Evolutionary conservation across 2,329 filamentous ascomycete species (phyloP).

Genomic region (Pseudogymnoascus sp.): DNA sequence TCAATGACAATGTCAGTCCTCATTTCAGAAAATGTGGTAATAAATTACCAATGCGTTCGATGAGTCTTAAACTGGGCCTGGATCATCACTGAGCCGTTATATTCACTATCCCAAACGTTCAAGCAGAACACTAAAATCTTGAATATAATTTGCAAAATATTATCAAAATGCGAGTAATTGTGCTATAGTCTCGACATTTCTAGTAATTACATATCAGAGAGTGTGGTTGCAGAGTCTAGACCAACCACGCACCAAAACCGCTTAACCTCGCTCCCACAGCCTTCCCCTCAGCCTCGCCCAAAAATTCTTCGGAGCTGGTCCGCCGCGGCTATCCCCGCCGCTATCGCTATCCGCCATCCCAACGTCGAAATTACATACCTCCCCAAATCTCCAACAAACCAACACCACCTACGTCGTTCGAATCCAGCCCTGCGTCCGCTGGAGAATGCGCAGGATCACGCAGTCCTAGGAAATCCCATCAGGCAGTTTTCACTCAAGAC

Average conservation of each 20-base stretch:
- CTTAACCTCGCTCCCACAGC: background rate
- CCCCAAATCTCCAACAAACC: background rate
- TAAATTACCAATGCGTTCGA: background rate
- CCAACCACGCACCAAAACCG: background rate
- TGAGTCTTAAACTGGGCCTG: background rate
- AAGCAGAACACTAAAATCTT: background rate
- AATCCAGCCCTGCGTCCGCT: background rate
- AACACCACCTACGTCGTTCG: background rate
- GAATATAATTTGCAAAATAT: background rate
- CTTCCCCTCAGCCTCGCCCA: background rate
- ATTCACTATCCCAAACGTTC: background rate
- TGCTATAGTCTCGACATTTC: background rate
- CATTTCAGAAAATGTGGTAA: background rate
- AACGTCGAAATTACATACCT: background rate
- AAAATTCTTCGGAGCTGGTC: background rate
- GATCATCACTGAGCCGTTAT: background rate
- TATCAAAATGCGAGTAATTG: background rate
- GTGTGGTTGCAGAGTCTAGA: background rate
- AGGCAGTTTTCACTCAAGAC: background rate
- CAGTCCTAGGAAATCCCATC: background rate
- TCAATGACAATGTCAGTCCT: background rate
- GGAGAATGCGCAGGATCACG: background rate
- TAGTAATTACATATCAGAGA: background rate
- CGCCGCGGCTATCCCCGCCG: background rate
- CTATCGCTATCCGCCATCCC: background rate